Evolutionary conservation across 176 grass and related monocot species (phyloP).

Genomic region (Miscanthus lutarioriparius): DNA sequence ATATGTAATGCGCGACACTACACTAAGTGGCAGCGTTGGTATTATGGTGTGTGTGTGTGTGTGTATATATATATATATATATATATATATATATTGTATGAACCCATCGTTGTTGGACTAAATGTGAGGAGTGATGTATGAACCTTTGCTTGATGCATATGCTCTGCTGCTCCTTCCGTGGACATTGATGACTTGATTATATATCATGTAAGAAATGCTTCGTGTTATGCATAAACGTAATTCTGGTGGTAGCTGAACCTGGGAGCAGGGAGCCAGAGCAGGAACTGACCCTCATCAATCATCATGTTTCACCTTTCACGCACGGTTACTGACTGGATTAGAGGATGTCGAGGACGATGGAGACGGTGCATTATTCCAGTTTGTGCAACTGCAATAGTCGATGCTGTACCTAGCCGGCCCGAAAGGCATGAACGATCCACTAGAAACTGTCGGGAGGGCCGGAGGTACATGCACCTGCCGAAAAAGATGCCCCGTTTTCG

Average conservation of each 20-base stretch:
- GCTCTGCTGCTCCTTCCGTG: background rate
- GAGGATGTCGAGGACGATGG: background rate
- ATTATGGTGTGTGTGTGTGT: no score
- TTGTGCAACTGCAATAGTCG: no score
- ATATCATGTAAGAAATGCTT: background rate
- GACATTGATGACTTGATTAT: background rate
- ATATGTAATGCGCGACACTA: slow-evolving; percentile 9
- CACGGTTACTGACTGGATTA: background rate
- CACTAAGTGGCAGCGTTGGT: background rate
- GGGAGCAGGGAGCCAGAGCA: background rate
- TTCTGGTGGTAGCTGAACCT: background rate
- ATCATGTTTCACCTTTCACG: background rate
- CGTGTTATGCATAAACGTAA: background rate
- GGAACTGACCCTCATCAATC: background rate
- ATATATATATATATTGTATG: background rate
- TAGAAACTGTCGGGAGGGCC: background rate
- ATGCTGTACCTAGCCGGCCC: background rate
- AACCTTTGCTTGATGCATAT: background rate
- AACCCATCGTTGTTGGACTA: background rate
- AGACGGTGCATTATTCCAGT: background rate
- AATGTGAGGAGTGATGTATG: background rate
- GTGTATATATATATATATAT: no score
- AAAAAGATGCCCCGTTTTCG: background rate
- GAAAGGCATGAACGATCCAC: background rate
- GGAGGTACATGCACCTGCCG: background rate